Evolutionary conservation across 306 rosid species (phyloP), one percentile per base, ranked within the genome.

Genomic region (Arachis hypogaea): DNA sequence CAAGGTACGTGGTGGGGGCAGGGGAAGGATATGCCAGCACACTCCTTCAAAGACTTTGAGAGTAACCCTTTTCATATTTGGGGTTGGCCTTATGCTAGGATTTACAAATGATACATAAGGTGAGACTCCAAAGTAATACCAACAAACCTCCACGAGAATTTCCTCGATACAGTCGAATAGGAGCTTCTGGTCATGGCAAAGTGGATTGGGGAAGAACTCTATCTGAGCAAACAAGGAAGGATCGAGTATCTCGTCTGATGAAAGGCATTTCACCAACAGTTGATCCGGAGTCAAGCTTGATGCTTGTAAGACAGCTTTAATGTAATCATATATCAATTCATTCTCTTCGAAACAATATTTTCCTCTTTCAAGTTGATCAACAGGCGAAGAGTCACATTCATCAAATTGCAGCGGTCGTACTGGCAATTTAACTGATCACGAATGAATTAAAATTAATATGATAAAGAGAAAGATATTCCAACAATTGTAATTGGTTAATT

Each of bases 151-250:
- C 77, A 72, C 18, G n/a, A 94, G 89, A 77, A 88, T 93, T 78
- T 94, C 96, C 41, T 86, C 82, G 74, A 85, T 78, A 57, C 91
- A 88, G 80, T 89, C 91, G 9, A 91, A 80, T 73, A 94, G 88
- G 80, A 89, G 94, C 83, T 80, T 85, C 76, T 59, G 85, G 41
- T 94, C 86, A 3, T 68, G 81, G 80, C 82, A 82, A 43, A 83
- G 85, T 68, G 76, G 82, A 81, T 83, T 85, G 9, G 98, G 74
- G 63, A 76, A 85, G 80, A 84, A 82, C 72, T 76, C 88, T 22
- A 85, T 80, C 74, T 78, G 88, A 59, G 82, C 88, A 62, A 79
- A 80, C 80, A 91, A 59, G 45, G 89, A 78, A 60, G 86, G 86
- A 82, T 89, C 89, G 22, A 94, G 82, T 76, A 89, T 85, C 60